Evolutionary conservation across 805 yeast genomes (phyloP), one percentile per base, ranked within the genome.

Genomic region (Candida boidinii): DNA sequence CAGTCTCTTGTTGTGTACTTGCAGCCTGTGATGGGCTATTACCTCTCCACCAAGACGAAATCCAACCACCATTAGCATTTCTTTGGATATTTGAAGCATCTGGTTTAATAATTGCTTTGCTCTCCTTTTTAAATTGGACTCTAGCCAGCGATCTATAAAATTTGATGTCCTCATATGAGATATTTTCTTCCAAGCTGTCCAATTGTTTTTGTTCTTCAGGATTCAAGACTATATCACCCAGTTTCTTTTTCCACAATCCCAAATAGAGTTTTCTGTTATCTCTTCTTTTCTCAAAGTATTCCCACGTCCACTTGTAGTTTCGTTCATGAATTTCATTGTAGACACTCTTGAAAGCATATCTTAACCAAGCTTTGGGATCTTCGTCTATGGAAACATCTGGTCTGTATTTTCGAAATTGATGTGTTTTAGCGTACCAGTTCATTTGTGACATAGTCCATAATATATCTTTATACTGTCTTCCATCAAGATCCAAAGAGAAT

Each of bases 271-370:
- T 71, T 46, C 96, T 64, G 49, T 81, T 77, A 39, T 83, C 83
- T 41, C 94, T 63, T 48, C 94, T 68, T 30, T 65, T 67, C 30
- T 72, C 70, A 44, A 90, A 74, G 48, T 72, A 72, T 4, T 70
- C 92, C 98, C 98, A 94, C 23, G 86, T 76, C 94, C 95, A 84
- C 46, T 72, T 74, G 44, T 76, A 70, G 50, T 83, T 76, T 46
- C 70, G 74, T 38, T 85, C 92, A 46, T 83, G 95, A 25, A 92
- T 78, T 49, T 87, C 95, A 36, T 75, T 65, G 28, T 74, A 56
- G 3, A 92, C 83, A 15, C 84, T 77, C n/a, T 68, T 57, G 1
- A 84, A 90, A 6, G 92, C 81, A 53, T 84, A 92, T 39, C 62
- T 54, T 46, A 92, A 73, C 98, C 98, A 92, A 24, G 70, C 77